Evolutionary conservation across 768 basidiomycete species (phyloP).

Genomic region (Dacryopinax spathularia): DNA sequence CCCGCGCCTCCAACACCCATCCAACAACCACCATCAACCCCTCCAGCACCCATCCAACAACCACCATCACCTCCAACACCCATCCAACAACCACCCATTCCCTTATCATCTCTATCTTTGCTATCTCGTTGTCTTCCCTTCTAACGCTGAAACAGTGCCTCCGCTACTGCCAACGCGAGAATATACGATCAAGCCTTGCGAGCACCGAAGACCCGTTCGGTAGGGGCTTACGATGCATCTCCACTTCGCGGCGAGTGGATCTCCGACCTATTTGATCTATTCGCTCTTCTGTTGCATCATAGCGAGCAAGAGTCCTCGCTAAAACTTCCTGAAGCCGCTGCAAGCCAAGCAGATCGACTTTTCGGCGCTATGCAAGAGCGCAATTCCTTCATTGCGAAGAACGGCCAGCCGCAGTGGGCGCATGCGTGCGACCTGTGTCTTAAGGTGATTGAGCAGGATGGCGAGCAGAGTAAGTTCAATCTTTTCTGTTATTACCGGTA

Average conservation of each 20-base stretch:
- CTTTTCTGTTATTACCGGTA: neutral
- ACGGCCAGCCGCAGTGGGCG: slow-evolving; percentile 22
- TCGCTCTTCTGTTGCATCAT: slow-evolving; percentile 17
- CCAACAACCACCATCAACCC: too few species aligned
- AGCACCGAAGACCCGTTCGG: neutral
- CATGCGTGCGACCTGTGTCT: slow-evolving; percentile 23
- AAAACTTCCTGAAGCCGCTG: slow-evolving; percentile 13
- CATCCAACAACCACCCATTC: too few species aligned
- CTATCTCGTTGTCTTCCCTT: too few species aligned
- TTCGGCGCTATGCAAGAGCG: slow-evolving; percentile 15
- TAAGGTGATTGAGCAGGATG: slow-evolving; percentile 9
- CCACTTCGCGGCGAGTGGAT: slow-evolving; percentile 16
- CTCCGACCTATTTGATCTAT: slow-evolving; percentile 19
- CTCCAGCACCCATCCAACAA: too few species aligned
- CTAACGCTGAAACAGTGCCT: too few species aligned
- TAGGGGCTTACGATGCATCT: slow-evolving; percentile 9
- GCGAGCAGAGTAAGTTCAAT: slow-evolving; percentile 11
- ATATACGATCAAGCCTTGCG: slow-evolving; percentile 19
- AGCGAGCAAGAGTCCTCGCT: slow-evolving; percentile 8
- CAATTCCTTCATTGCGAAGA: slow-evolving; percentile 17
- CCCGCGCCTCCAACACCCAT: too few species aligned
- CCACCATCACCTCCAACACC: too few species aligned
- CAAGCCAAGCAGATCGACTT: slow-evolving; percentile 14
- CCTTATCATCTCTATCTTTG: too few species aligned
- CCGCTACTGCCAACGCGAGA: slow-evolving; percentile 21